phyloP scores from a whole-genome alignment of 257 asterid species.

The Penstemon newberryi region DNA sequence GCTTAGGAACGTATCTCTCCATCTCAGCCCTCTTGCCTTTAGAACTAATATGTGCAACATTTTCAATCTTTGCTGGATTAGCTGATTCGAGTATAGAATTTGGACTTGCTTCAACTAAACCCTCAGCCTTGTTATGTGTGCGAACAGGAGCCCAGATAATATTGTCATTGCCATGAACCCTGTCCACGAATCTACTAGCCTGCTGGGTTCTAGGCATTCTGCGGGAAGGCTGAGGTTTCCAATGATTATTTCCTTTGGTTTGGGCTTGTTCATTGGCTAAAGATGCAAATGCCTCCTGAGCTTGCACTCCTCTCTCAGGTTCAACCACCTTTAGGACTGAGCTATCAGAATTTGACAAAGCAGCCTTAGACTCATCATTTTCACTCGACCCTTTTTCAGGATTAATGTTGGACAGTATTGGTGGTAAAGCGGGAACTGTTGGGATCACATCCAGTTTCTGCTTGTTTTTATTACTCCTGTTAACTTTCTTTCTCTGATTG shows the following conservation, averaged over 20 bases:
- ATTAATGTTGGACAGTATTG: slow-evolving; percentile 32
- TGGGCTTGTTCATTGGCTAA: slow-evolving; percentile 53
- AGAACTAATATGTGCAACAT: slow-evolving; percentile 46
- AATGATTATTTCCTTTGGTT: slow-evolving; percentile 47
- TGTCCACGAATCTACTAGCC: slow-evolving; percentile 57
- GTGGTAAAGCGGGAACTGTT: slow-evolving; percentile 34
- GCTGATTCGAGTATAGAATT: slow-evolving; percentile 39
- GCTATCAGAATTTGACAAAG: slow-evolving; percentile 38
- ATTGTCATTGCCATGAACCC: slow-evolving; percentile 56
- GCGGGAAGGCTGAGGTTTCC: slow-evolving; percentile 65
- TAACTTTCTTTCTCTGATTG: slow-evolving; percentile 60
- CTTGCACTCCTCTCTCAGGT: slow-evolving; percentile 38
- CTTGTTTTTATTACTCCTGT: slow-evolving; percentile 54
- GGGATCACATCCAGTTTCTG: slow-evolving; percentile 52
- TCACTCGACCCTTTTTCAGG: slow-evolving; percentile 37
- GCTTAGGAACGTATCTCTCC: slow-evolving; percentile 94
- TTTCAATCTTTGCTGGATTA: slow-evolving; percentile 42
- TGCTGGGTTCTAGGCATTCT: slow-evolving; percentile 62
- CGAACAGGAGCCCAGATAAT: slow-evolving; percentile 95
- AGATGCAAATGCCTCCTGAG: slow-evolving; percentile 43
- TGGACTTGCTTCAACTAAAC: slow-evolving; percentile 47
- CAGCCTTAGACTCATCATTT: slow-evolving; percentile 40
- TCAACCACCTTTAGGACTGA: slow-evolving; percentile 37
- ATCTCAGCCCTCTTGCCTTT: slow-evolving; percentile 96
- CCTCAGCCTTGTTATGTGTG: slow-evolving; percentile 59